Evolutionary conservation across 768 basidiomycete genomes (phyloP).

Genomic region (Hygrophorus russula): DNA sequence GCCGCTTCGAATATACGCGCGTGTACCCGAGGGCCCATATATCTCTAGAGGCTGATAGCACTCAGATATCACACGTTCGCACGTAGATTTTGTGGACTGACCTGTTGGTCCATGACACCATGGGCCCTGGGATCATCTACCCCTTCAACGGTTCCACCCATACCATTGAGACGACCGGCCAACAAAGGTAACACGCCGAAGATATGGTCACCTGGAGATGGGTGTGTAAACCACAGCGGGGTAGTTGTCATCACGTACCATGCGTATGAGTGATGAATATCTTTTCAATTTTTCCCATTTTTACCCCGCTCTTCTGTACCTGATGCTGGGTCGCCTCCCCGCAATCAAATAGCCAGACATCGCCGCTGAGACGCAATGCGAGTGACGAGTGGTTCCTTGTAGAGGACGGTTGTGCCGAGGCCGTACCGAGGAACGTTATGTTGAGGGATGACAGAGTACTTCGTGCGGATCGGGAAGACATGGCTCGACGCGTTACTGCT

Average conservation of each 20-base stretch:
- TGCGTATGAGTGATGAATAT: slow-evolving; percentile 88
- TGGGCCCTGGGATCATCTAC: slow-evolving; percentile 47
- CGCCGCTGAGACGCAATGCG: slow-evolving; percentile 50
- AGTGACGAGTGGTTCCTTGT: slow-evolving; percentile 72
- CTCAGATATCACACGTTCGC: background rate
- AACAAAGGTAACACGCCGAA: slow-evolving; percentile 65
- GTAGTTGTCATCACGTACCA: slow-evolving; percentile 30
- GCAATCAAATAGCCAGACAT: slow-evolving; percentile 81
- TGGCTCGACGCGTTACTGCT: background rate
- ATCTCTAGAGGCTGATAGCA: slow-evolving; percentile 59
- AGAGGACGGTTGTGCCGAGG: slow-evolving; percentile 70
- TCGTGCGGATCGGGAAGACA: background rate
- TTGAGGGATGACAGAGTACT: slow-evolving; percentile 25
- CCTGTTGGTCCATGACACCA: slow-evolving; percentile 23
- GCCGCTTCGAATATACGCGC: slow-evolving; percentile 64
- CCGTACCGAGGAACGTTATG: slow-evolving; percentile 71
- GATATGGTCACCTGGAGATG: slow-evolving; percentile 63
- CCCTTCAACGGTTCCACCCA: slow-evolving; percentile 52
- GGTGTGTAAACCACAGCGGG: slow-evolving; percentile 5
- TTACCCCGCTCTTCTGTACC: slow-evolving; percentile 59
- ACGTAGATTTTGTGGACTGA: slow-evolving; percentile 13
- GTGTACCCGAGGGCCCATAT: slow-evolving; percentile 77
- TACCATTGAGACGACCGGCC: slow-evolving; percentile 60
- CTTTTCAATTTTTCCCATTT: slow-evolving; percentile 70
- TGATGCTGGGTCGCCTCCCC: slow-evolving; percentile 79